phyloP scores from a whole-genome alignment of 2,329 filamentous ascomycete species.

The Xylariaceae sp. region DNA sequence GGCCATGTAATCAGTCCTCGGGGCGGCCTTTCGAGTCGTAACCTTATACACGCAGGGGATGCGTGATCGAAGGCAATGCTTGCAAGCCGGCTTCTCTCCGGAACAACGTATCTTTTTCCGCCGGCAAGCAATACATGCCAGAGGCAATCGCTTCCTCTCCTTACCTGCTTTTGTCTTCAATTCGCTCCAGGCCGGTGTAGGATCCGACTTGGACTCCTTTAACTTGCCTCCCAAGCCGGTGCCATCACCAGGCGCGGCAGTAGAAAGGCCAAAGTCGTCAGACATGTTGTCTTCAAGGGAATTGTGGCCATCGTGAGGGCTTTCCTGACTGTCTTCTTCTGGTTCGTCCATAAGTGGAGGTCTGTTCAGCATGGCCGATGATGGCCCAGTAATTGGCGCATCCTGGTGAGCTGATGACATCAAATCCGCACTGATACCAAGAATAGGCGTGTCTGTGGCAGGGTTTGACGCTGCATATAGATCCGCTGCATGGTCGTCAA shows the following conservation, averaged over 20 bases:
- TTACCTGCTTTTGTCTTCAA: slow-evolving; percentile 91
- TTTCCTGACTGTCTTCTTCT: slow-evolving; percentile 42
- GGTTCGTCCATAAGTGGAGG: slow-evolving; percentile 36
- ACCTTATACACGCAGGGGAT: slow-evolving; percentile 98
- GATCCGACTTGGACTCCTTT: slow-evolving; percentile 55
- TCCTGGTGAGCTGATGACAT: slow-evolving; percentile 35
- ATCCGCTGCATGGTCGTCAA: slow-evolving; percentile 36
- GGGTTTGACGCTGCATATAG: slow-evolving; percentile 28
- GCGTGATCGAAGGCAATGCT: slow-evolving; percentile 86
- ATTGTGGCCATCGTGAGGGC: slow-evolving; percentile 40
- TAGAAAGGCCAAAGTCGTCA: slow-evolving; percentile 55
- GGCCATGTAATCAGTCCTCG: slow-evolving; percentile 96
- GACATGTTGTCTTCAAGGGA: slow-evolving; percentile 49
- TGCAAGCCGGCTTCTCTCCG: slow-evolving; percentile 95
- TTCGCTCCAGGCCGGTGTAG: slow-evolving; percentile 68
- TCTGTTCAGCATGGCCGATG: slow-evolving; percentile 23
- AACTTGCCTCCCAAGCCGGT: slow-evolving; percentile 49
- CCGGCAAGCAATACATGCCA: slow-evolving; percentile 92
- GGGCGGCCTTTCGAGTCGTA: slow-evolving; percentile 87
- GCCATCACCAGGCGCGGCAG: slow-evolving; percentile 43
- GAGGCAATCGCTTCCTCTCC: slow-evolving; percentile 83
- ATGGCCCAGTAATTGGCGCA: slow-evolving; percentile 28
- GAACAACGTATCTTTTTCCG: slow-evolving; percentile 98
- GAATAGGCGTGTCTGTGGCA: slow-evolving; percentile 32
- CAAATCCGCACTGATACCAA: slow-evolving; percentile 35